A percentile compares a stretch with the other conserved stretches of the same genome.
Evolutionary conservation across 495 filamentous ascomycete species (phyloP).

Genomic region (Penicillium ochrochloron): DNA sequence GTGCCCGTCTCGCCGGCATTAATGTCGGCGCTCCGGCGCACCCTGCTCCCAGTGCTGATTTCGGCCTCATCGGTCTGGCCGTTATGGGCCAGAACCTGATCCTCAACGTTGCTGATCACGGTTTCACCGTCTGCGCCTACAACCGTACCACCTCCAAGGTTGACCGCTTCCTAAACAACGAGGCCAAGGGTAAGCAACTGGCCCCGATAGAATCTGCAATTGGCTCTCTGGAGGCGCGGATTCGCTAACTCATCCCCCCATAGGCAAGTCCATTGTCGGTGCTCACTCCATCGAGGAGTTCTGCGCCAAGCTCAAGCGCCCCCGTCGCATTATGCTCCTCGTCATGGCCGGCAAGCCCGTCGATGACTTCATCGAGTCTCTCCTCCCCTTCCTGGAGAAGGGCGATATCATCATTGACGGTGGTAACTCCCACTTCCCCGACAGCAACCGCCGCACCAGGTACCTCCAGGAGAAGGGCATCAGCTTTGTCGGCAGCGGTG

Average conservation of each 20-base stretch:
- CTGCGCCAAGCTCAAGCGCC: slow-evolving; percentile 92
- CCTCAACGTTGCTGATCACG: slow-evolving; percentile 95
- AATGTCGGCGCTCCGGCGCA: slow-evolving; percentile 71
- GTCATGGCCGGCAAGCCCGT: slow-evolving; percentile 98
- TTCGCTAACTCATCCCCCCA: background rate
- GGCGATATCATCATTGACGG: slow-evolving; percentile 99
- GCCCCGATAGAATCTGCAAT: background rate
- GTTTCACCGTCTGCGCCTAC: slow-evolving; percentile 94
- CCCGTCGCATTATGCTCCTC: slow-evolving; percentile 94
- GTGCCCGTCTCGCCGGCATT: slow-evolving; percentile 86
- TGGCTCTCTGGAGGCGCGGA: background rate
- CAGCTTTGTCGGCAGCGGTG: slow-evolving; percentile 95
- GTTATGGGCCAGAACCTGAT: slow-evolving; percentile 99
- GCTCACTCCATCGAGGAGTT: slow-evolving; percentile 95
- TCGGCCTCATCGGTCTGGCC: slow-evolving; percentile 99
- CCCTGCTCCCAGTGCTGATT: slow-evolving; percentile 69
- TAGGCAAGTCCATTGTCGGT: slow-evolving; percentile 89
- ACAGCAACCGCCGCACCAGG: slow-evolving; percentile 93
- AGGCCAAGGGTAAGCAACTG: slow-evolving; percentile 74
- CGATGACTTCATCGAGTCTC: slow-evolving; percentile 96
- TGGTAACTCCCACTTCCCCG: slow-evolving; percentile 98
- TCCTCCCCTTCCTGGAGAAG: slow-evolving; percentile 84
- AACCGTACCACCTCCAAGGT: slow-evolving; percentile 99
- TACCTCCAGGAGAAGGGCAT: slow-evolving; percentile 86
- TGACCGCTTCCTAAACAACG: slow-evolving; percentile 90